Evolutionary conservation across 2,329 filamentous ascomycete genomes (phyloP).

Genomic region (Pseudogymnoascus sp.): DNA sequence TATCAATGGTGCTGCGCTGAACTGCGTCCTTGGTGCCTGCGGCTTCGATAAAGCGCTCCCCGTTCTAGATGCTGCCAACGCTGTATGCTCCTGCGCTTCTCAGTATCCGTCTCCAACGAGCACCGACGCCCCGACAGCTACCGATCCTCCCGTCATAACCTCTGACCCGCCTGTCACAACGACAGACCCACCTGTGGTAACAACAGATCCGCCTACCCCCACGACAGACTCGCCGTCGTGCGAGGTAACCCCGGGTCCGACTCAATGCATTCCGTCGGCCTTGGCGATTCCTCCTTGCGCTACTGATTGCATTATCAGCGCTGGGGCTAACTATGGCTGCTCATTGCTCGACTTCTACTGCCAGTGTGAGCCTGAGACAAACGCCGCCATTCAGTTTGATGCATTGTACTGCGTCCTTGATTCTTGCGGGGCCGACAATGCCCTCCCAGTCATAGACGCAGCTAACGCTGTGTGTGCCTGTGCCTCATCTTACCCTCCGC

Average conservation of each 20-base stretch:
- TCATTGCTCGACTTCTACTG: background rate
- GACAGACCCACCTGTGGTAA: background rate
- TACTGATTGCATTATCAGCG: background rate
- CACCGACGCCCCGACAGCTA: background rate
- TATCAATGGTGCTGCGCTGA: background rate
- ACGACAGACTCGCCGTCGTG: background rate
- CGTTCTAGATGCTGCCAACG: background rate
- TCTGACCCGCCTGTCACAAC: background rate
- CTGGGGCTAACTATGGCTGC: background rate
- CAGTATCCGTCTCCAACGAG: conserved; percentile 1
- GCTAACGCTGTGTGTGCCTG: background rate
- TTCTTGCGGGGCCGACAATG: background rate
- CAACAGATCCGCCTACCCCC: background rate
- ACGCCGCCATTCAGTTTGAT: background rate
- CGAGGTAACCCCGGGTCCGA: background rate
- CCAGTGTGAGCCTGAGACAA: background rate
- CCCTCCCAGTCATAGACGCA: background rate
- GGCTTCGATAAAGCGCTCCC: background rate
- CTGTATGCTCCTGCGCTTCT: background rate
- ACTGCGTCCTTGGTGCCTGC: background rate
- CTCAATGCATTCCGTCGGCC: background rate
- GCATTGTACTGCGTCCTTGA: background rate
- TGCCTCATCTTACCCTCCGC: background rate
- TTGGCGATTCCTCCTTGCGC: background rate
- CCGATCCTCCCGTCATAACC: conserved; percentile 2